These are phyloP conservation scores for Hypoxylon sp. DNA, from an alignment of 2,329 filamentous ascomycete species.

Conservation along the genomic window DNA sequence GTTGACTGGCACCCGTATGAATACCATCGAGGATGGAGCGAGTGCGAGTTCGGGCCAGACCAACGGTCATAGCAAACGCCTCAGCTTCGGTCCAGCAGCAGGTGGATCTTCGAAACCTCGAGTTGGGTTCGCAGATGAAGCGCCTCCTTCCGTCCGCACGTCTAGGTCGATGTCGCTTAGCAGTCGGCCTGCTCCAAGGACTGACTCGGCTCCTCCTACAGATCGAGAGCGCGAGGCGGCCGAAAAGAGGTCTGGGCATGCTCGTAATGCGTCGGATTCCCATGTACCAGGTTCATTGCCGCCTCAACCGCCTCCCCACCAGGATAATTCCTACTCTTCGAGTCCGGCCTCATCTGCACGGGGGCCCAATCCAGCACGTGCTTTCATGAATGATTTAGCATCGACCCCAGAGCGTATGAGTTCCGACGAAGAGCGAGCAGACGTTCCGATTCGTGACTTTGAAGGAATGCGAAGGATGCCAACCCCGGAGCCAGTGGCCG, in stretches of 20 bases:
- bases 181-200: conserved; percentile 58
- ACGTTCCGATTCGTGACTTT: conserved; percentile 65
- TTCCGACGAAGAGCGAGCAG: conserved; percentile 68
- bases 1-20: conserved; percentile 84
- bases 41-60: conserved; percentile 63
- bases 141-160: conserved; percentile 62
- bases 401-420: conserved; percentile 67
- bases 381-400: conserved; percentile 61
- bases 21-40: conserved; percentile 66
- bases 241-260: conserved; percentile 56
- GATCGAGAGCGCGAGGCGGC: conserved; percentile 57
- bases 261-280: conserved; percentile 65
- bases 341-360: conserved; percentile 54
- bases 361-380: conserved; percentile 57
- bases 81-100: conserved; percentile 64
- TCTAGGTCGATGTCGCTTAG: conserved; percentile 67
- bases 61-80: conserved; percentile 71
- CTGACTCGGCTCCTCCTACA: conserved; percentile 67
- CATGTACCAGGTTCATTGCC: conserved; percentile 51
- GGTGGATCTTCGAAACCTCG: conserved; percentile 58
- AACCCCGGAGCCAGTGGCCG: conserved; percentile 81
- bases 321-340: conserved; percentile 47
- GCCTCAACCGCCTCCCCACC: conserved; percentile 48
- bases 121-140: conserved; percentile 72
- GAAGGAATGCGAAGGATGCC: conserved; percentile 69